Conservation (phyloP, 2,329 filamentous ascomycete genomes). For the Myriosclerotinia duriaeana region DNA sequence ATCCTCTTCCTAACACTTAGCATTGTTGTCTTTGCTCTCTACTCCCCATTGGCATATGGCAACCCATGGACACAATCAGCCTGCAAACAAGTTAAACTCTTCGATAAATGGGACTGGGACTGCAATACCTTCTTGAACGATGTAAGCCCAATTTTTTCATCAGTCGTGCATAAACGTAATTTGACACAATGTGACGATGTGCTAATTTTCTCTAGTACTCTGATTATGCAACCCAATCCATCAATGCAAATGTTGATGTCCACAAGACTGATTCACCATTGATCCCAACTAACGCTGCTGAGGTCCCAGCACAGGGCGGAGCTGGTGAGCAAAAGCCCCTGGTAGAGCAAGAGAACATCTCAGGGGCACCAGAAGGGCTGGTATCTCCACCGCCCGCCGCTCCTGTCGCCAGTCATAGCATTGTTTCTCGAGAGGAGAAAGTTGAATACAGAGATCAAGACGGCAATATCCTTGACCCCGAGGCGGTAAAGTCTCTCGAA, state of each 20-base stretch:
- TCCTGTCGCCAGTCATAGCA: constrained; percentile 33
- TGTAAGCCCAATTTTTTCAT: constrained; percentile 59
- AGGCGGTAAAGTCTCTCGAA: constrained; percentile 78
- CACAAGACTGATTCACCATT: constrained; percentile 38
- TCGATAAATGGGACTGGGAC: constrained; percentile 93
- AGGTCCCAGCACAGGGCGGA: constrained; percentile 29
- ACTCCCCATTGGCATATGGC: constrained; percentile 86
- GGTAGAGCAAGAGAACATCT: constrained; percentile 33
- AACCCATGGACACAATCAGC: constrained; percentile 89
- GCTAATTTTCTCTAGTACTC: constrained; percentile 40
- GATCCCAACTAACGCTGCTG: constrained; percentile 35
- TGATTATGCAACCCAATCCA: constrained; percentile 39
- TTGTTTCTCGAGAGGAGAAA: constrained; percentile 64
- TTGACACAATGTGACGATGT: constrained; percentile 14
- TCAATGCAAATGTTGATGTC: constrained; percentile 33
- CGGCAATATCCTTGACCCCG: constrained; percentile 81
- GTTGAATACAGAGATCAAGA: constrained; percentile 94
- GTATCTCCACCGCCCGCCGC: constrained; percentile 32
- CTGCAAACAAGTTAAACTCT: constrained; percentile 83
- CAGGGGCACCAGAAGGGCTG: constrained; percentile 36
- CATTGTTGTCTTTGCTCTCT: constrained; percentile 77
- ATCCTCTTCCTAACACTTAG: constrained; percentile 72
- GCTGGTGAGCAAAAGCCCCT: constrained; percentile 37
- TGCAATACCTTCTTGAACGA: constrained; percentile 88
- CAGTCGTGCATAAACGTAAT: not conserved